Base-by-base conservation (phyloP, 352 stramenopile genomes). In the Paralagenidium karlingii region DNA sequence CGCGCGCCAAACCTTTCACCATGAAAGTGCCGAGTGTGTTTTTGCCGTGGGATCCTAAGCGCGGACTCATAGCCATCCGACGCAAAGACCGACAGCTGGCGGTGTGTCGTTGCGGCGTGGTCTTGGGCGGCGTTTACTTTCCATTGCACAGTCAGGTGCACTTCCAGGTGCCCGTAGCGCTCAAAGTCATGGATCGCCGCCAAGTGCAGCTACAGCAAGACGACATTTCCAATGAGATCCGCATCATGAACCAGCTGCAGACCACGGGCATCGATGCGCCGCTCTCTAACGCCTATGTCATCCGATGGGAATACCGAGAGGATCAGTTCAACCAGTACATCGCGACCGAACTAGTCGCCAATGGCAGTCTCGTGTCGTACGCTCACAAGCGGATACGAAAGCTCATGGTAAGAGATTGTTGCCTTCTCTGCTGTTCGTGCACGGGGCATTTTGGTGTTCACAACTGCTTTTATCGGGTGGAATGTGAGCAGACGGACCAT, bases 291-390 rank as follows among this genome's bases (percentile, higher is more conserved):
- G 44, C 58, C 15, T 60, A 88, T 51, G 68, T 88, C 52, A 63
- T 91, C 34, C 67, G 73, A 19, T 91, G 77, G 77, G 77, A 88
- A 41, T 79, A 68, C 40, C 58, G 62, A 2, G 62, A 75, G 38
- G 76, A 87, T 45, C 34, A 29, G 7, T 65, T 71, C 54, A 91
- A 91, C 40, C 45, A 82, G 34, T 91, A 91, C 54, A 65, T 91
- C 32, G 74, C 71, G 21, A 91, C 77, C 5, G 77, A 91, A 37
- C 84, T 68, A 38, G 65, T 91, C 21, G 58, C 74, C 32, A 91
- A 88, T 45, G 74, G 77, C 11, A 88, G 74, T 39, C 53, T 91
- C 5, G 53, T 81, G 34, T 57, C 58, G 27, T 91, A 75, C 34
- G 74, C 74, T 13, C 68, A 87, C 58, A 69, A 68, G 29, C 63